Evolutionary conservation across 2,329 filamentous ascomycete genomes (phyloP).

Genomic region (Dothideomycetidae sp.): DNA sequence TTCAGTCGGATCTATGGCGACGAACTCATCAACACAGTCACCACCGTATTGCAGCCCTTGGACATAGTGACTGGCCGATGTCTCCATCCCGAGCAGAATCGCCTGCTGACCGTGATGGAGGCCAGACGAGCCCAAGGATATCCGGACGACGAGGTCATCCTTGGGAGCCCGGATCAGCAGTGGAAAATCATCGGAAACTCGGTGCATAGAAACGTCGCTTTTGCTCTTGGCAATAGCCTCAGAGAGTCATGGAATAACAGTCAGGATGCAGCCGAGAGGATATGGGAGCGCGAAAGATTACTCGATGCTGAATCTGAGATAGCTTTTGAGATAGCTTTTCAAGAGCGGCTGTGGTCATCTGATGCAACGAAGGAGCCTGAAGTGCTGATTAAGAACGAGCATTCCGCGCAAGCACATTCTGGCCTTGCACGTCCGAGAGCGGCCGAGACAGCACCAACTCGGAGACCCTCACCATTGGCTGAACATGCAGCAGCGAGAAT

Average conservation of each 20-base stretch:
- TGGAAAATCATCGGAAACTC: slow-evolving; percentile 62
- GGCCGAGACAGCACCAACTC: background rate
- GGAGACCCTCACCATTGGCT: no score
- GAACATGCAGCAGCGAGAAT: no score
- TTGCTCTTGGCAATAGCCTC: slow-evolving; percentile 45
- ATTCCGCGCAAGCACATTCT: background rate
- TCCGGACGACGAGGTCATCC: slow-evolving; percentile 53
- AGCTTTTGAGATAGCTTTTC: background rate
- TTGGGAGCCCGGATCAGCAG: slow-evolving; percentile 43
- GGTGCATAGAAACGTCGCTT: slow-evolving; percentile 53
- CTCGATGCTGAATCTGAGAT: background rate
- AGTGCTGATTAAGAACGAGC: no score
- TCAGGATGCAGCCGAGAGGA: no score
- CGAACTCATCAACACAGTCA: slow-evolving; percentile 47
- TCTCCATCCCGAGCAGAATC: slow-evolving; percentile 52
- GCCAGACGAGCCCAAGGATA: slow-evolving; percentile 55
- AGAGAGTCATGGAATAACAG: no score
- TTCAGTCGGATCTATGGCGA: slow-evolving; percentile 42
- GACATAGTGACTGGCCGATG: slow-evolving; percentile 43
- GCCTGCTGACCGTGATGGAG: slow-evolving; percentile 52
- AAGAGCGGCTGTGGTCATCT: background rate
- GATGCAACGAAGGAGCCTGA: background rate
- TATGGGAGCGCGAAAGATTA: background rate
- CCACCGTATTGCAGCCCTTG: slow-evolving; percentile 36
- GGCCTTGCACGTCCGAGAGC: background rate